phyloP scores from a whole-genome alignment of 345 rosid species.

The Orychophragmus violaceus region DNA sequence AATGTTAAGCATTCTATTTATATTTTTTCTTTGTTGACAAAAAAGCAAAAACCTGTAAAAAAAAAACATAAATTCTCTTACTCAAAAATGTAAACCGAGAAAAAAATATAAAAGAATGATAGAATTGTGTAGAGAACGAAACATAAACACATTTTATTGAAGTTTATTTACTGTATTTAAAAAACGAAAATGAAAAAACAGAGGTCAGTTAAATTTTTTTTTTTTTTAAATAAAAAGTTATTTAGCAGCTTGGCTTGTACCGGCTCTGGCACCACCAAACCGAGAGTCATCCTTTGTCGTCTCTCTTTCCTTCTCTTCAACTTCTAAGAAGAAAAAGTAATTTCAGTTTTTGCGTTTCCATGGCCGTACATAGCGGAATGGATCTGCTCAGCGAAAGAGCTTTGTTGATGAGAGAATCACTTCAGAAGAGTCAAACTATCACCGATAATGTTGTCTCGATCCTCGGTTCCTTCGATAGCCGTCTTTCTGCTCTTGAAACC shows the following conservation, averaged over 20 bases:
- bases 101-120: not conserved
- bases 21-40: too few relatives aligned
- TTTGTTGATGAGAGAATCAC: slow-evolving; percentile 66
- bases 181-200: too few relatives aligned
- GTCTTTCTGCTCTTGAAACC: slow-evolving; percentile 95
- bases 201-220: too few relatives aligned
- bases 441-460: slow-evolving; percentile 82
- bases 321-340: not conserved
- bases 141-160: too few relatives aligned
- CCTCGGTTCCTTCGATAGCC: slow-evolving; percentile 95
- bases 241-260: slow-evolving; percentile 6
- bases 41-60: too few relatives aligned
- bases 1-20: too few relatives aligned
- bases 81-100: not conserved
- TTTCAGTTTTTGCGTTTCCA: slow-evolving; percentile 14
- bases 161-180: too few relatives aligned
- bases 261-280: slow-evolving; percentile 10
- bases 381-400: slow-evolving; percentile 80
- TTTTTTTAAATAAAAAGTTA: too few relatives aligned
- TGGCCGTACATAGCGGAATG: slow-evolving; percentile 40
- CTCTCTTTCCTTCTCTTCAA: slow-evolving; percentile 16
- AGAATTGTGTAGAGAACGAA: not conserved
- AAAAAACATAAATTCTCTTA: too few relatives aligned
- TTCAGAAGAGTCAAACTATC: slow-evolving; percentile 82
- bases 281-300: slow-evolving; percentile 13